Conservation (phyloP, 2,329 filamentous ascomycete species). For the Aspergillus phoenicis region DNA sequence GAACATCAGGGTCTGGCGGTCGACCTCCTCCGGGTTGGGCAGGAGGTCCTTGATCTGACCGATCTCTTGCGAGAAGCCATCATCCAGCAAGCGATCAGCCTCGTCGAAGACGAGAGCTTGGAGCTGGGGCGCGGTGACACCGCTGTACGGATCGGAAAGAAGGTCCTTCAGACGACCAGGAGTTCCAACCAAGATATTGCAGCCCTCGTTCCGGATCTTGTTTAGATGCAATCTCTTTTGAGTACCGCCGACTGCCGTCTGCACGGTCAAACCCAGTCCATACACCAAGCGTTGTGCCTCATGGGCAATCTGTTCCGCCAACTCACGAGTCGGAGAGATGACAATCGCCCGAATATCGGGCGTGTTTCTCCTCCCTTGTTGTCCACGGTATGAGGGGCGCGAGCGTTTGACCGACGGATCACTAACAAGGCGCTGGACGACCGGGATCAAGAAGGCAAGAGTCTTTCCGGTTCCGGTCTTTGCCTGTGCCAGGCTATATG, state of each 20-base stretch:
- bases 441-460: constrained; percentile 84
- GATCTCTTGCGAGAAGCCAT: constrained; percentile 69
- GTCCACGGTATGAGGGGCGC: not conserved
- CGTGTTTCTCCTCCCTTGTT: constrained; percentile 1
- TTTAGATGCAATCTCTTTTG: constrained; percentile 70
- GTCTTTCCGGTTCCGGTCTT: constrained; percentile 98
- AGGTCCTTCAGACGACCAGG: constrained; percentile 86
- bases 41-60: constrained; percentile 62
- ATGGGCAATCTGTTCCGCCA: constrained; percentile 65
- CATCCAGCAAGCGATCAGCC: constrained; percentile 67
- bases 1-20: constrained; percentile 90
- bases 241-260: constrained; percentile 89
- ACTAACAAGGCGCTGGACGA: constrained; percentile 75
- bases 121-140: constrained; percentile 65
- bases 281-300: constrained; percentile 72
- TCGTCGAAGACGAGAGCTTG: constrained; percentile 66
- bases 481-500: constrained; percentile 77
- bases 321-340: constrained; percentile 64
- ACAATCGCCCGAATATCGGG: constrained; percentile 61
- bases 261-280: constrained; percentile 68
- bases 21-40: constrained; percentile 63
- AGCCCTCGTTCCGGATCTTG: constrained; percentile 72
- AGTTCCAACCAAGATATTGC: constrained; percentile 87
- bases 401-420: constrained; percentile 51
- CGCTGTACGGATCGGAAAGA: constrained; percentile 64